Conservation (phyloP, 2,329 filamentous ascomycete genomes). For the Trichoderma brevicompactum region DNA sequence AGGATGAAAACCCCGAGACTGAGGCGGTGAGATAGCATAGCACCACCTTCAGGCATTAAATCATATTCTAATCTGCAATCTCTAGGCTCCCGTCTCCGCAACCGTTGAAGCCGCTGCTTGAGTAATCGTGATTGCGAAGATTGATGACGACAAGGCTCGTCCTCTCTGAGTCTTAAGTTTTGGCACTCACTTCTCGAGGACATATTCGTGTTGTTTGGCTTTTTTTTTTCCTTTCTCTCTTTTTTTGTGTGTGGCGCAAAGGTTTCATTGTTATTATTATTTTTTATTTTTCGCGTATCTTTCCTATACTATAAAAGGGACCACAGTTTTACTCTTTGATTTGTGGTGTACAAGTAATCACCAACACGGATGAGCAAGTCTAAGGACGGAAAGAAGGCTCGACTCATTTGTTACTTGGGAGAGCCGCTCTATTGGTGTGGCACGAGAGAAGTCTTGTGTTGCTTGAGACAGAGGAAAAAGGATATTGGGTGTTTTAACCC, state of each 20-base stretch:
- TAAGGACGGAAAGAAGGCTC: not conserved
- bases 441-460: not conserved
- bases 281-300: slow-evolving; percentile 29
- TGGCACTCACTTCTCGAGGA: not conserved
- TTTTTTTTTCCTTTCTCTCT: slow-evolving; percentile 21
- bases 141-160: not conserved
- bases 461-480: slow-evolving; percentile 4
- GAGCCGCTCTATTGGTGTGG: slow-evolving; percentile 12
- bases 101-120: slow-evolving; percentile 46
- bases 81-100: slow-evolving; percentile 39
- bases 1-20: slow-evolving; percentile 37
- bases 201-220: slow-evolving; percentile 13
- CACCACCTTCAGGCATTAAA: slow-evolving; percentile 20
- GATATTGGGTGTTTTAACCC: slow-evolving; percentile 5
- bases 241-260: slow-evolving; percentile 27
- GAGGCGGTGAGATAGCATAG: slow-evolving; percentile 21
- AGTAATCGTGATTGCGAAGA: slow-evolving; percentile 10
- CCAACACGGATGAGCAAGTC: slow-evolving; percentile 7
- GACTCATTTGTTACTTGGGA: not conserved
- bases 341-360: slow-evolving; percentile 28
- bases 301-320: slow-evolving; percentile 31
- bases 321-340: slow-evolving; percentile 12
- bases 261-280: slow-evolving; percentile 28
- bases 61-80: not conserved
- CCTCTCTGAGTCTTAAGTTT: not conserved